Percentiles rank a stretch among this genome's conserved stretches.
phyloP scores from a whole-genome alignment of 2,329 filamentous ascomycete species.

The Diplocarpon rosae region DNA sequence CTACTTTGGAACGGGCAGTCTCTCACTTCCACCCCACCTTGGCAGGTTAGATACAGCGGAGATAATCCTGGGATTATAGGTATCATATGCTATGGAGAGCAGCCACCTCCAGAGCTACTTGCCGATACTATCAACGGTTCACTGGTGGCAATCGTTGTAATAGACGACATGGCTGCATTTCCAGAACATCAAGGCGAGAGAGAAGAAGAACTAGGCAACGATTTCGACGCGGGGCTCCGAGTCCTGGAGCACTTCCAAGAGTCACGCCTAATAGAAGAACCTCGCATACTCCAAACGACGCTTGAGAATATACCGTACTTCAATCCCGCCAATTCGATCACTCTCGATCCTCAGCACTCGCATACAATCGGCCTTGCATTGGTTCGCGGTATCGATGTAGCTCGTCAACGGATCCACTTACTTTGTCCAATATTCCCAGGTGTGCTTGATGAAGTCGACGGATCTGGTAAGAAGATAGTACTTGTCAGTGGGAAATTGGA shows the following conservation, averaged over 20 bases:
- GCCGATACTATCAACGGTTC: conserved; percentile 58
- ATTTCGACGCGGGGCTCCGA: conserved; percentile 6
- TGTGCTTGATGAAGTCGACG: conserved; percentile 31
- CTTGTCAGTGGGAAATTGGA: conserved; percentile 60
- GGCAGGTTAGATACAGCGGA: conserved; percentile 49
- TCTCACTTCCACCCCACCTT: conserved; percentile 46
- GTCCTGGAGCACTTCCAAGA: conserved; percentile 3
- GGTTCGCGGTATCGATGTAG: conserved; percentile 55
- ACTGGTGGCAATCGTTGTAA: conserved; percentile 52
- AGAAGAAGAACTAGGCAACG: background rate
- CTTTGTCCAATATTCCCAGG: conserved; percentile 45
- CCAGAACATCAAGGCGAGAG: conserved; percentile 22
- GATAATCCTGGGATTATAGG: conserved; percentile 45
- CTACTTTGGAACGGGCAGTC: conserved; percentile 40
- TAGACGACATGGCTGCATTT: conserved; percentile 44
- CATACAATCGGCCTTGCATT: conserved; percentile 53
- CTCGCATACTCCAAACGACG: conserved; percentile 30
- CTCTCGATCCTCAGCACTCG: conserved; percentile 49
- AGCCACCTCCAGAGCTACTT: conserved; percentile 46
- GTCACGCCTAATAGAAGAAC: conserved; percentile 4
- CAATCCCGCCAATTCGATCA: conserved; percentile 38
- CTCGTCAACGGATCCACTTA: conserved; percentile 45
- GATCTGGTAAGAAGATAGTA: conserved; percentile 40
- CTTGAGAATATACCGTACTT: conserved; percentile 53
- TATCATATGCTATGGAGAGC: conserved; percentile 56